Percentiles rank a stretch among this genome's conserved stretches.
phyloP scores from a whole-genome alignment of 352 stramenopile genomes.

The Blastocystis hominis region DNA sequence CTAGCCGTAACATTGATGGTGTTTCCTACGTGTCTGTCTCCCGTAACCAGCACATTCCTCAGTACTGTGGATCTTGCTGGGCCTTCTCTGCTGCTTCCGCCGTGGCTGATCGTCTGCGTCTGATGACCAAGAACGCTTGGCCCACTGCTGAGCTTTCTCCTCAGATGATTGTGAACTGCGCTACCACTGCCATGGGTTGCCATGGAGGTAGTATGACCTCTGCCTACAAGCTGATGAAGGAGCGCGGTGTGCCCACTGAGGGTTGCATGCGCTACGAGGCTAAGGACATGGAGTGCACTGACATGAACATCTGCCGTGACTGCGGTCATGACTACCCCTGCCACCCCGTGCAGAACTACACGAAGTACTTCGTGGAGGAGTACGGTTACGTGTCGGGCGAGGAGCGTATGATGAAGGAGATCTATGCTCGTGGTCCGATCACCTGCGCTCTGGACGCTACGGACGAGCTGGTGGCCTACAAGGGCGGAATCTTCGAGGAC shows the following conservation, averaged over 20 bases:
- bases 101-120: slow-evolving; percentile 63
- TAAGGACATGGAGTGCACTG: slow-evolving; percentile 73
- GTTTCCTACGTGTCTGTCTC: slow-evolving; percentile 85
- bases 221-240: slow-evolving; percentile 80
- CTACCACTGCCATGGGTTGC: slow-evolving; percentile 71
- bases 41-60: slow-evolving; percentile 94
- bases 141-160: slow-evolving; percentile 72
- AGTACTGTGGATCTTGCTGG: slow-evolving; percentile 80
- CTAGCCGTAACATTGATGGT: slow-evolving; percentile 76
- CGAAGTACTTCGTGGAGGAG: slow-evolving; percentile 86
- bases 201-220: slow-evolving; percentile 80
- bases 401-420: slow-evolving; percentile 86
- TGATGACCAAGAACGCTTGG: slow-evolving; percentile 49
- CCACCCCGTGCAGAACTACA: slow-evolving; percentile 78
- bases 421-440: slow-evolving; percentile 84
- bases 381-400: slow-evolving; percentile 80
- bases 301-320: slow-evolving; percentile 81
- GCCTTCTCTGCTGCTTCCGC: slow-evolving; percentile 66
- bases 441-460: slow-evolving; percentile 69
- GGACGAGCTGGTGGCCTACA: slow-evolving; percentile 73
- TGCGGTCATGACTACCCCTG: slow-evolving; percentile 69
- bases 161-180: slow-evolving; percentile 77
- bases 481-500: slow-evolving; percentile 80
- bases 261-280: slow-evolving; percentile 84
- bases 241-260: slow-evolving; percentile 82